Base-by-base conservation (phyloP, 345 rosid genomes). In the Eutrema heterophyllum region DNA sequence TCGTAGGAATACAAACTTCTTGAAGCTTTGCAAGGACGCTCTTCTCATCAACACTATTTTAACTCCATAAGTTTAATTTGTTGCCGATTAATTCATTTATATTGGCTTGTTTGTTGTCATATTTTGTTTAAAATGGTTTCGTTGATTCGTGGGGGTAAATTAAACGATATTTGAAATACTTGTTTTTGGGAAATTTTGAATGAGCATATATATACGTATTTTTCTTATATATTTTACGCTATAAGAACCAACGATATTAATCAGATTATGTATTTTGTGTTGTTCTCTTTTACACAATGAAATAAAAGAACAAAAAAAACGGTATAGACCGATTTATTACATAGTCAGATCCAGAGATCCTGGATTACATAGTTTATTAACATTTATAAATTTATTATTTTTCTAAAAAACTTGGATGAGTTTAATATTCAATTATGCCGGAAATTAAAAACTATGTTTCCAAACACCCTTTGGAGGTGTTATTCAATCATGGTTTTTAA, bases 21-120 rank as follows among this genome's bases (percentile, higher is more conserved):
- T 41, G 56, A 81, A 83, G 45, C 77, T 87, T 12, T 82, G 85
- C 73, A 74, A 81, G 27, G 83, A 83, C 45, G 85, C 79, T 15
- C 60, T 84, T 73, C 79, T 70, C 16, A 66, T 86, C 55, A 75
- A 71, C 64, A 79, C 83, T 6, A 61, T 69, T 44, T 69, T 86
- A 78, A 78, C 81, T 35, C 81, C 81, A 24, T 78, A 69, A 75
- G 26, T 5, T 15, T 7, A 16, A 48, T 27, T 57, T 65, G 12
- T 24, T 64, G 30, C 13, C 6, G 13, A 21, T 67, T 29, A 29
- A 21, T 41, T 49, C 3, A 2, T 43, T 56, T 58, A 2, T 60
- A 45, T 63, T 9, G 62, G 18, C 35, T 21, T 63, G 18, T 45
- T 69, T 76, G 29, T 53, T 55, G 6, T 63, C 52, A 16, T 43